Evolutionary conservation across 2,329 filamentous ascomycete genomes (phyloP).

Genomic region (Colletotrichum agaves): DNA sequence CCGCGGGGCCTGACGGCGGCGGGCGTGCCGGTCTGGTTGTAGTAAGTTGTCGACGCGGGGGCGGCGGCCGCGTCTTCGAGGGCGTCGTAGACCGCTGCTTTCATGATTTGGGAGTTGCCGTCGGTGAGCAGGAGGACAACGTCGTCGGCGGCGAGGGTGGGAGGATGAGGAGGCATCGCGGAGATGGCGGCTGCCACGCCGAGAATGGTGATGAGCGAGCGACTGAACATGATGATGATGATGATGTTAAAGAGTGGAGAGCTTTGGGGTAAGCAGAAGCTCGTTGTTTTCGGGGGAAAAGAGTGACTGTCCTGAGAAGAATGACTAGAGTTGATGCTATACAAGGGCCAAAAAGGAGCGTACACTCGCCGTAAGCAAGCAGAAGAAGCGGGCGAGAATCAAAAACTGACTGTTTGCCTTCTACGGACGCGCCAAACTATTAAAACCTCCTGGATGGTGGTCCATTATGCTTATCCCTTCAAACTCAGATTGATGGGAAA

Average conservation of each 20-base stretch:
- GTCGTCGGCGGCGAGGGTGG: conserved; percentile 39
- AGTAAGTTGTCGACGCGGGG: neutral
- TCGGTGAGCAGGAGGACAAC: conserved; percentile 41
- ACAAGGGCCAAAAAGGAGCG: neutral
- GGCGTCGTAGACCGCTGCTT: conserved; percentile 40
- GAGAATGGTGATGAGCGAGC: conserved; percentile 1
- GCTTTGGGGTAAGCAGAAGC: no score
- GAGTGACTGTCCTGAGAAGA: neutral
- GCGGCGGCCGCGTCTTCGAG: conserved; percentile 1
- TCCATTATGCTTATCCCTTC: neutral
- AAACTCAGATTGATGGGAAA: neutral
- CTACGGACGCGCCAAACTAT: neutral
- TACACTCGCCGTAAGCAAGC: conserved; percentile 1
- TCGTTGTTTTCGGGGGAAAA: neutral
- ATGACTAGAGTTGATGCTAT: neutral
- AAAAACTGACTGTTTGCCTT: neutral
- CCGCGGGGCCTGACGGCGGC: conserved; percentile 24
- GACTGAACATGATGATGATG: neutral
- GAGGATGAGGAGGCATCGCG: neutral
- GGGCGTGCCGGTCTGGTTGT: conserved; percentile 9
- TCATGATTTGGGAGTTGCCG: conserved; percentile 42
- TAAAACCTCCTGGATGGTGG: neutral
- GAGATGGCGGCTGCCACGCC: conserved; percentile 3
- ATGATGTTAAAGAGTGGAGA: neutral
- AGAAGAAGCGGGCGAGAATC: neutral